Percentiles rank a stretch among this genome's conserved stretches.
phyloP scores from a whole-genome alignment of 192 early-diverging fungal species.

The Coemansia reversa region DNA sequence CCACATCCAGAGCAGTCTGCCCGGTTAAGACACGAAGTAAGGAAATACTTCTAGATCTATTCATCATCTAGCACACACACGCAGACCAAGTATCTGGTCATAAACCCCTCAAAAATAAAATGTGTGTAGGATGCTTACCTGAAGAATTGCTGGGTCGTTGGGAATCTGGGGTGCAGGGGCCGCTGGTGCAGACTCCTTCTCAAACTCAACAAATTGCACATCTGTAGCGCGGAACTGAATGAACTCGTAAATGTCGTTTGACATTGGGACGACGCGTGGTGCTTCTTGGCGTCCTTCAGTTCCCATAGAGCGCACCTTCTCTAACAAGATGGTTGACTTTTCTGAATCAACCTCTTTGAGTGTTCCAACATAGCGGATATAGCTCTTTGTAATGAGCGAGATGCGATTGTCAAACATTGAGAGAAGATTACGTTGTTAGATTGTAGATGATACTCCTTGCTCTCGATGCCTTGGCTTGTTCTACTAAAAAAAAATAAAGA shows the following conservation, averaged over 20 bases:
- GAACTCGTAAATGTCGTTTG: constrained; percentile 82
- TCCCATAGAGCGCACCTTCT: constrained; percentile 89
- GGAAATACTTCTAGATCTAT: constrained; percentile 36
- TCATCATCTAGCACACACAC: constrained; percentile 21
- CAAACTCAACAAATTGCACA: constrained; percentile 80
- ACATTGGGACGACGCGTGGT: constrained; percentile 57
- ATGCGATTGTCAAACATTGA: constrained; percentile 58
- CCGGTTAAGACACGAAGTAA: constrained; percentile 36
- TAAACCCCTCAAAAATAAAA: not conserved
- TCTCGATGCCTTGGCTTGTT: not conserved
- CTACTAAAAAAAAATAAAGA: constrained; percentile 3
- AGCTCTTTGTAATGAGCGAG: constrained; percentile 78
- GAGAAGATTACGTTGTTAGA: constrained; percentile 9
- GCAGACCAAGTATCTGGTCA: constrained; percentile 2
- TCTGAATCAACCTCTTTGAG: constrained; percentile 83
- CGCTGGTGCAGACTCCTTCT: constrained; percentile 50
- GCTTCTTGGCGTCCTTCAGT: constrained; percentile 82
- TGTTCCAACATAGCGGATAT: constrained; percentile 90
- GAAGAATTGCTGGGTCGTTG: constrained; percentile 83
- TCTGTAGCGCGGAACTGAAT: constrained; percentile 95
- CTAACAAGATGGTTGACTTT: constrained; percentile 86
- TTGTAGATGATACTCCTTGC: not conserved
- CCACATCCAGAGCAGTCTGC: constrained; percentile 29
- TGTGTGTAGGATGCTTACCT: constrained; percentile 43
- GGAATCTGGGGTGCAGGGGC: constrained; percentile 59